Conservation (phyloP, 257 asterid genomes). For the Leptodermis oblonga region DNA sequence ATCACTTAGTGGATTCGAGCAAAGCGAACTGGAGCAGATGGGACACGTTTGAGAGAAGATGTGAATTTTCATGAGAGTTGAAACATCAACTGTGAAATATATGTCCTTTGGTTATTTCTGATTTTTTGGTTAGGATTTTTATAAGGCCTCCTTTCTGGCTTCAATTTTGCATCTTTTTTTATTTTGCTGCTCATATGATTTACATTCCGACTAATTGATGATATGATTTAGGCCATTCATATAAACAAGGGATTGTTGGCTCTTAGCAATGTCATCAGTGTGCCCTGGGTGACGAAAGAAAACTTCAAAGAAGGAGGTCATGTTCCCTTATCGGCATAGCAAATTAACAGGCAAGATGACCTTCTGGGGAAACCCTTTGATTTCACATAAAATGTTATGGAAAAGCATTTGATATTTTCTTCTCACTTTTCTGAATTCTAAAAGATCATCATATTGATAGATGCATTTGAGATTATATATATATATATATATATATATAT, state of each 20-base stretch:
- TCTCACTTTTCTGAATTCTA: not conserved
- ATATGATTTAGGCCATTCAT: constrained; percentile 70
- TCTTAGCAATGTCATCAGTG: constrained; percentile 96
- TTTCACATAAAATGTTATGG: too few species aligned
- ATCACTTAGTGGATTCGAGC: constrained; percentile 96
- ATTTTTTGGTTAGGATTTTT: not conserved
- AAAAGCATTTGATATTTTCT: too few species aligned
- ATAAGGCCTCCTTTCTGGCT: not conserved
- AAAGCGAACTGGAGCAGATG: constrained; percentile 98
- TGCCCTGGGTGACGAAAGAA: constrained; percentile 96
- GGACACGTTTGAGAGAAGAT: constrained; percentile 92
- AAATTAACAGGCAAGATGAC: constrained; percentile 69
- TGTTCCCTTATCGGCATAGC: constrained; percentile 99
- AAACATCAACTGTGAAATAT: constrained; percentile 5
- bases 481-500: not conserved
- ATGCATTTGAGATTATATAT: not conserved
- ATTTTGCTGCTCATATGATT: constrained; percentile 11
- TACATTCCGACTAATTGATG: not conserved
- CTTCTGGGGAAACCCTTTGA: too few species aligned
- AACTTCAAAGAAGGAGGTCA: constrained; percentile 93
- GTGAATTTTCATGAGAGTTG: constrained; percentile 21
- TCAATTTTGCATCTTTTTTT: not conserved
- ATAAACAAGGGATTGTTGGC: constrained; percentile 92
- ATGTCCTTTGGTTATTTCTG: not conserved
- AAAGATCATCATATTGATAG: not conserved